These are phyloP conservation scores for Orychophragmus violaceus DNA, from an alignment of 345 rosid species.

Conservation along the genomic window DNA sequence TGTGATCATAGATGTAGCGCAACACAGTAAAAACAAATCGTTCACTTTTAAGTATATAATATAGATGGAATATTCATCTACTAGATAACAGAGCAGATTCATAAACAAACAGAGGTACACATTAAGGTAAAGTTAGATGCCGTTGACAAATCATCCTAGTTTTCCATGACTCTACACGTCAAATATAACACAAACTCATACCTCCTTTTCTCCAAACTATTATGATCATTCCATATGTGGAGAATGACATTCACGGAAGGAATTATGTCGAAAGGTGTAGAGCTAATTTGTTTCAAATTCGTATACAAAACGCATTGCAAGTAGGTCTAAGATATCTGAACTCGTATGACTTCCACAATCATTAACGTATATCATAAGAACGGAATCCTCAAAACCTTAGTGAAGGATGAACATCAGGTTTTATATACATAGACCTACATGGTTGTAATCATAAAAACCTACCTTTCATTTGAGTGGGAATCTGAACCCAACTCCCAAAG, in stretches of 20 bases:
- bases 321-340: neutral
- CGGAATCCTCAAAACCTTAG: neutral
- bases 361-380: neutral
- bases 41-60: neutral
- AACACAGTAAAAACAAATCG: neutral
- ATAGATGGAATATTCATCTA: neutral
- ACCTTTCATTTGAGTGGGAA: conserved; percentile 60
- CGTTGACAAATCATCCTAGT: conserved; percentile 5
- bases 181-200: neutral
- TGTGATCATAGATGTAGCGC: neutral
- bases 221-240: neutral
- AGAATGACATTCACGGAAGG: neutral
- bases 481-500: conserved; percentile 78
- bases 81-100: neutral
- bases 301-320: neutral
- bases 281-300: neutral
- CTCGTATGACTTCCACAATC: neutral
- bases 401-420: neutral
- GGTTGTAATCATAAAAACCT: conserved; percentile 24
- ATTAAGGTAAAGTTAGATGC: conserved; percentile 9
- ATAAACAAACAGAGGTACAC: neutral
- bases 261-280: neutral
- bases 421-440: conserved; percentile 1
- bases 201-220: neutral
- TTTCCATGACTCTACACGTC: neutral